A percentile compares a stretch with the other conserved stretches of the same genome.
phyloP scores from a whole-genome alignment of 2,329 filamentous ascomycete species.

The Grosmannia clavigera region DNA sequence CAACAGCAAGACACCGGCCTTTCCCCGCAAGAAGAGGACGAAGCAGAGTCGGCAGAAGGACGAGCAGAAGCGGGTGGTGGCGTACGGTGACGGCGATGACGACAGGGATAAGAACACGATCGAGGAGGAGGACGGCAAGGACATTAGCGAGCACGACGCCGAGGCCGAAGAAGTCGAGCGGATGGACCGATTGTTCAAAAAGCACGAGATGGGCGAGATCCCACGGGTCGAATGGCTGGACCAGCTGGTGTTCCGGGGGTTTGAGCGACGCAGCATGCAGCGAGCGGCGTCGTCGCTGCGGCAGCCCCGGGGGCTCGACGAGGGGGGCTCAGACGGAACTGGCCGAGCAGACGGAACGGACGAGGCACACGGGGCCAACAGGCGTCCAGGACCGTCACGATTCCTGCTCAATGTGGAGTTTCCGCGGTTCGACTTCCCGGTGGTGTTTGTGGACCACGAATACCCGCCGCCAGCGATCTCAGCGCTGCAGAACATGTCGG shows the following conservation, averaged over 20 bases:
- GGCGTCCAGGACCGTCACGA: slow-evolving; percentile 33
- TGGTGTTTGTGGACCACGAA: slow-evolving; percentile 90
- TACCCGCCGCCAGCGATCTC: slow-evolving; percentile 80
- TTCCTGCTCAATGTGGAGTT: slow-evolving; percentile 86
- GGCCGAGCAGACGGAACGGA: no score
- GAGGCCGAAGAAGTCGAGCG: slow-evolving; percentile 77
- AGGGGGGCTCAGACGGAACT: slow-evolving; percentile 21
- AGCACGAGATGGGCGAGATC: slow-evolving; percentile 96
- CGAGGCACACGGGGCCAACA: slow-evolving; percentile 16
- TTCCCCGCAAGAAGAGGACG: slow-evolving; percentile 36
- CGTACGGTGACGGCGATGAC: slow-evolving; percentile 22
- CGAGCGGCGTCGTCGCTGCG: slow-evolving; percentile 45
- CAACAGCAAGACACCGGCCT: slow-evolving; percentile 65
- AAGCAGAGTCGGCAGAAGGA: slow-evolving; percentile 22
- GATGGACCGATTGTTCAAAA: slow-evolving; percentile 83
- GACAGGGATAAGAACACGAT: slow-evolving; percentile 24
- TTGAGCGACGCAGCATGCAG: slow-evolving; percentile 63
- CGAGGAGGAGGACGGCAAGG: slow-evolving; percentile 13
- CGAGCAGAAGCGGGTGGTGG: slow-evolving; percentile 36
- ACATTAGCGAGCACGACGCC: slow-evolving; percentile 46
- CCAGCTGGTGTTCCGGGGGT: slow-evolving; percentile 79
- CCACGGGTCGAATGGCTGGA: slow-evolving; percentile 90
- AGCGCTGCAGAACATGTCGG: slow-evolving; percentile 50
- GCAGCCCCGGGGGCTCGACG: slow-evolving; percentile 2
- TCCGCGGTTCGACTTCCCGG: slow-evolving; percentile 86